These are phyloP conservation scores for Phytopythium mirpurense DNA, from an alignment of 352 stramenopile genomes.

Conservation along the genomic window DNA sequence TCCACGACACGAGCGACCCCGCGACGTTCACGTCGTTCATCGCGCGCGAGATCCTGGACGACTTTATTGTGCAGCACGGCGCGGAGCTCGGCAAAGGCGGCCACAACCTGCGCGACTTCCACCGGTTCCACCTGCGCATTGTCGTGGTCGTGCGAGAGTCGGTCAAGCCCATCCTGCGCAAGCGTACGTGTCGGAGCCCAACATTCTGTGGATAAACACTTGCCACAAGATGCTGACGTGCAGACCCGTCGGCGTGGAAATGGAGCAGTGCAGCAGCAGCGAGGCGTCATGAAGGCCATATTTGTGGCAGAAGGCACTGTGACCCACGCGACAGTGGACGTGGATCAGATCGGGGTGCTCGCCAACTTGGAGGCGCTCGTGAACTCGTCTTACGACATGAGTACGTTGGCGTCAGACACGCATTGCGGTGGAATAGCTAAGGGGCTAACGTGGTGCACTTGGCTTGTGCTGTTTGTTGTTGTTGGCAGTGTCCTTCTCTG, in stretches of 20 bases:
- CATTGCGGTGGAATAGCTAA: not conserved
- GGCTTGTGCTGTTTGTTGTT: constrained; percentile 2
- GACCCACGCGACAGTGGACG: constrained; percentile 76
- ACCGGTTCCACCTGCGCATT: constrained; percentile 88
- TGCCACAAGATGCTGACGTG: no score
- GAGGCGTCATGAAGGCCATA: constrained; percentile 85
- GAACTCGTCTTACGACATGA: constrained; percentile 83
- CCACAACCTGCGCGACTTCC: constrained; percentile 90
- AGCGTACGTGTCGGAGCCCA: constrained; percentile 73
- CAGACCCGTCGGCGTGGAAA: no score
- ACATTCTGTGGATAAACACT: no score
- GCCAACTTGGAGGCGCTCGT: constrained; percentile 88
- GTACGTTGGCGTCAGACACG: constrained; percentile 26
- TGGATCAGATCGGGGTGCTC: constrained; percentile 89
- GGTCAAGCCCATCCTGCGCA: constrained; percentile 77
- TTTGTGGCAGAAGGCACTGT: constrained; percentile 85
- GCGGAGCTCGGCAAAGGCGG: constrained; percentile 74
- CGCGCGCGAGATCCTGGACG: constrained; percentile 80
- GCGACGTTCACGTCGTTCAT: constrained; percentile 83
- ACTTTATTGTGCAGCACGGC: constrained; percentile 77
- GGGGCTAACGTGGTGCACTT: constrained; percentile 1
- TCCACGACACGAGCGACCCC: constrained; percentile 82
- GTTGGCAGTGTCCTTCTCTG: constrained; percentile 69
- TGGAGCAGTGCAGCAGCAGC: constrained; percentile 76
- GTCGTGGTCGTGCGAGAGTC: constrained; percentile 75